These are phyloP conservation scores for Cryptosporidium sp. DNA, from an alignment of 169 alveolate species.

Conservation along the genomic window DNA sequence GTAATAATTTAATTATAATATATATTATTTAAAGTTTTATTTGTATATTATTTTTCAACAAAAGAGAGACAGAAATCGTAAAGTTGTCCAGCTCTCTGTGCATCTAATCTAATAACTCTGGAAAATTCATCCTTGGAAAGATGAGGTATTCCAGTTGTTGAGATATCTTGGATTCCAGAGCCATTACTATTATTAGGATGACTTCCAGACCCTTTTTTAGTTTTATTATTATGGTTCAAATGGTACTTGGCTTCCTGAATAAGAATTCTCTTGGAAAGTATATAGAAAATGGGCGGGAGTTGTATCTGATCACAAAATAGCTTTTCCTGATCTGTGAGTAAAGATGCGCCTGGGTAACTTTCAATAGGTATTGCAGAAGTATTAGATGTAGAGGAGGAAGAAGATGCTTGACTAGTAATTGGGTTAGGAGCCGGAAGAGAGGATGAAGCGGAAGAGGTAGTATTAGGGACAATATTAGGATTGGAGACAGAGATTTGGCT, in stretches of 20 bases:
- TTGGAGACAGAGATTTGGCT: not conserved
- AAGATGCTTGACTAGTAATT: not conserved
- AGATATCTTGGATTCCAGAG: conserved; percentile 22
- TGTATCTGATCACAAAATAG: conserved; percentile 80
- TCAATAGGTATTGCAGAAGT: conserved; percentile 47
- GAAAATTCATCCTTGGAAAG: conserved; percentile 75
- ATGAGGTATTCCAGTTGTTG: not conserved
- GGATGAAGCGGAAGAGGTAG: not conserved
- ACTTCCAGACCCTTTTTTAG: not conserved
- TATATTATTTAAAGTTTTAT: not conserved
- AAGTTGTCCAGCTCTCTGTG: conserved; percentile 80
- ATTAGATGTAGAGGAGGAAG: not conserved
- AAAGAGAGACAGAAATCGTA: conserved; percentile 81
- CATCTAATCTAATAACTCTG: conserved; percentile 79
- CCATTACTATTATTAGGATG: not conserved
- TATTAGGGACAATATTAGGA: not conserved
- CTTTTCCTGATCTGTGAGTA: conserved; percentile 79
- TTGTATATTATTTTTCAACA: conserved; percentile 37
- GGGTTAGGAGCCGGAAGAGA: not conserved
- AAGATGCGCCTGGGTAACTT: conserved; percentile 70
- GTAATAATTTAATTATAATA: conserved; percentile 26
- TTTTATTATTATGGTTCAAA: not conserved
- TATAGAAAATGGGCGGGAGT: conserved; percentile 79
- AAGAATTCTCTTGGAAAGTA: conserved; percentile 78
- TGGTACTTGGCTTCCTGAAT: conserved; percentile 77